These are phyloP conservation scores for Citrus sinensis DNA, from an alignment of 345 rosid genomes.

Conservation along the genomic window DNA sequence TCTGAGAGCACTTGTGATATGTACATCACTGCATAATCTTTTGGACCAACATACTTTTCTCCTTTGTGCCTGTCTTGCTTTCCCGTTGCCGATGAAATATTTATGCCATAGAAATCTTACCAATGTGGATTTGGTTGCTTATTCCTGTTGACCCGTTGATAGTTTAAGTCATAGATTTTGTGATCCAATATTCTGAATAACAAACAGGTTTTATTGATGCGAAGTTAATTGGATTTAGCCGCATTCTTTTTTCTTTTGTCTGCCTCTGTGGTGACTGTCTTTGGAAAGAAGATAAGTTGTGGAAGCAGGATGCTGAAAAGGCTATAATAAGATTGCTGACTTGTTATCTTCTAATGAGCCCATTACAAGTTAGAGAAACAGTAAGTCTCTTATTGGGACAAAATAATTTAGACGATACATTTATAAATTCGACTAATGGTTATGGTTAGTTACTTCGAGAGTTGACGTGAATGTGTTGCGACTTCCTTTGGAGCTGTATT, in stretches of 20 bases:
- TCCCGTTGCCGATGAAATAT: not conserved
- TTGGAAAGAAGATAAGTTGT: not conserved
- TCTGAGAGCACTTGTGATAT: not conserved
- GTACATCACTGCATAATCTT: not conserved
- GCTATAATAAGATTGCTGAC: not conserved
- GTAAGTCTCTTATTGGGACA: no score
- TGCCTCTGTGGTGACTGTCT: not conserved
- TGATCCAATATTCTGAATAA: not conserved
- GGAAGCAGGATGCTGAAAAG: not conserved
- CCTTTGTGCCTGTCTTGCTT: no score
- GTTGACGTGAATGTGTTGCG: no score
- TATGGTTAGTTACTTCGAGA: no score
- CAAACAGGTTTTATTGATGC: not conserved
- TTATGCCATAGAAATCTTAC: not conserved
- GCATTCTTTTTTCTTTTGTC: not conserved
- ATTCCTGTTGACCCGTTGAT: no score
- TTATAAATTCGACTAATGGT: no score
- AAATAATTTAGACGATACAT: no score
- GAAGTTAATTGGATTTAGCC: not conserved
- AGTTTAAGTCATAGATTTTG: not conserved
- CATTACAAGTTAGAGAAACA: no score
- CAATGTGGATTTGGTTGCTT: not conserved
- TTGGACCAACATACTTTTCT: not conserved
- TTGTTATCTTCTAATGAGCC: no score
- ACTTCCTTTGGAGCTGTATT: no score